These are phyloP conservation scores for Nowakowskiella sp. DNA, from an alignment of 192 early-diverging fungal genomes.

Conservation along the genomic window DNA sequence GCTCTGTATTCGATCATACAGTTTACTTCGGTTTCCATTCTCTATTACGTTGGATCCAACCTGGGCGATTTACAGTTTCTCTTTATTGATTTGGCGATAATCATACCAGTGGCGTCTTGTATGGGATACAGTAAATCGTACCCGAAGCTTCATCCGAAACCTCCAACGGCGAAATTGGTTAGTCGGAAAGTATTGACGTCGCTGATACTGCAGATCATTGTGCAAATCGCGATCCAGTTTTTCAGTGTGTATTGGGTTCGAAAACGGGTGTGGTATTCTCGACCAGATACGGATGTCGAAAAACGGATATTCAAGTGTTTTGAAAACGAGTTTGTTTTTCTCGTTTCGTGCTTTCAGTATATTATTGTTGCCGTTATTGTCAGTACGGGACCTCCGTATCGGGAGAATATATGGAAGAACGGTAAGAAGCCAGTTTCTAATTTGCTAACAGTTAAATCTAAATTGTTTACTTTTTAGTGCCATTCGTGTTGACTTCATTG, in stretches of 20 bases:
- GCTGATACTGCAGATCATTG: slow-evolving; percentile 78
- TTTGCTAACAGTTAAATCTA: background rate
- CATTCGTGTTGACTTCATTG: slow-evolving; percentile 58
- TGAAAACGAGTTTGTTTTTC: slow-evolving; percentile 90
- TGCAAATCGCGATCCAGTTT: slow-evolving; percentile 76
- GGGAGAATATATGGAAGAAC: slow-evolving; percentile 81
- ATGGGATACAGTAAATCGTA: slow-evolving; percentile 89
- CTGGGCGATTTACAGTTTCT: slow-evolving; percentile 94
- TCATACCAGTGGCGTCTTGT: slow-evolving; percentile 56
- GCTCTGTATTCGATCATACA: slow-evolving; percentile 95
- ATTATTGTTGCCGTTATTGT: slow-evolving; percentile 83
- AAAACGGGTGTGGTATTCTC: slow-evolving; percentile 64
- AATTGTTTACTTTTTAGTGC: slow-evolving; percentile 31
- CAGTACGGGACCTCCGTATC: slow-evolving; percentile 93
- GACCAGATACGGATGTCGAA: slow-evolving; percentile 47
- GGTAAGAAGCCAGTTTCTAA: slow-evolving; percentile 38
- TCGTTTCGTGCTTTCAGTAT: slow-evolving; percentile 90
- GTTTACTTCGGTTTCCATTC: slow-evolving; percentile 84
- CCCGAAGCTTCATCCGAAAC: slow-evolving; percentile 59
- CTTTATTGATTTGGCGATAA: slow-evolving; percentile 89
- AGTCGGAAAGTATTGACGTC: slow-evolving; percentile 86
- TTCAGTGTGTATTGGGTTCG: slow-evolving; percentile 62
- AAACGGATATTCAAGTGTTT: slow-evolving; percentile 64
- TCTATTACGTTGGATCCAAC: slow-evolving; percentile 82
- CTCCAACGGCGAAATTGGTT: slow-evolving; percentile 85